A percentile compares a stretch with the other conserved stretches of the same genome.
Evolutionary conservation across 805 yeast genomes (phyloP).

Genomic region (Scheffersomyces stipitis): DNA sequence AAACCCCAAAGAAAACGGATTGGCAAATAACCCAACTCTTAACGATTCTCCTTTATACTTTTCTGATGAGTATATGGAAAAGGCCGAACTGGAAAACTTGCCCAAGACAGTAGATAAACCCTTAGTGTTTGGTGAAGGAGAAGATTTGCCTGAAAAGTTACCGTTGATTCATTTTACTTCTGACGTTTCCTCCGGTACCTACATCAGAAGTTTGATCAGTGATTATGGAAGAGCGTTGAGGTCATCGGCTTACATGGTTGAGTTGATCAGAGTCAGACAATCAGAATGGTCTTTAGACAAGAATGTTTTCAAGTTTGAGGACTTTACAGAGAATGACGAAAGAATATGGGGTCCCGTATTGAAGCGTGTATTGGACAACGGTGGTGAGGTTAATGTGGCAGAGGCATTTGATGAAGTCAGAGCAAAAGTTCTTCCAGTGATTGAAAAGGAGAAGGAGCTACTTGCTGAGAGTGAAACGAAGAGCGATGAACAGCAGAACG

Average conservation of each 20-base stretch:
- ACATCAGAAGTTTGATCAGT: constrained; percentile 84
- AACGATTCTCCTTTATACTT: constrained; percentile 62
- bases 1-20: constrained; percentile 41
- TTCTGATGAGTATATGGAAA: constrained; percentile 52
- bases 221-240: constrained; percentile 83
- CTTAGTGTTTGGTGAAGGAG: constrained; percentile 35
- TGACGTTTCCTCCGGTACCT: constrained; percentile 91
- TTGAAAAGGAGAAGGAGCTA: constrained; percentile 6
- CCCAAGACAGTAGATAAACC: constrained; percentile 41
- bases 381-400: constrained; percentile 24
- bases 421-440: constrained; percentile 4
- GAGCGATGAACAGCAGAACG: constrained; percentile 2
- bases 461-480: constrained; percentile 2
- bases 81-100: constrained; percentile 39
- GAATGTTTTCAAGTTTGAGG: constrained; percentile 65
- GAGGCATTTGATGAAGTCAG: constrained; percentile 16
- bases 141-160: constrained; percentile 47
- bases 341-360: constrained; percentile 71
- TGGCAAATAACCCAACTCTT: constrained; percentile 53
- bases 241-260: constrained; percentile 86
- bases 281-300: constrained; percentile 80
- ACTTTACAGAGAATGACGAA: constrained; percentile 61
- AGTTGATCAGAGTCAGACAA: constrained; percentile 70
- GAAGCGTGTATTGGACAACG: constrained; percentile 48
- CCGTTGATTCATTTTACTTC: constrained; percentile 74